Conservation (phyloP, 352 stramenopile species). For the Phytopythium vexans region DNA sequence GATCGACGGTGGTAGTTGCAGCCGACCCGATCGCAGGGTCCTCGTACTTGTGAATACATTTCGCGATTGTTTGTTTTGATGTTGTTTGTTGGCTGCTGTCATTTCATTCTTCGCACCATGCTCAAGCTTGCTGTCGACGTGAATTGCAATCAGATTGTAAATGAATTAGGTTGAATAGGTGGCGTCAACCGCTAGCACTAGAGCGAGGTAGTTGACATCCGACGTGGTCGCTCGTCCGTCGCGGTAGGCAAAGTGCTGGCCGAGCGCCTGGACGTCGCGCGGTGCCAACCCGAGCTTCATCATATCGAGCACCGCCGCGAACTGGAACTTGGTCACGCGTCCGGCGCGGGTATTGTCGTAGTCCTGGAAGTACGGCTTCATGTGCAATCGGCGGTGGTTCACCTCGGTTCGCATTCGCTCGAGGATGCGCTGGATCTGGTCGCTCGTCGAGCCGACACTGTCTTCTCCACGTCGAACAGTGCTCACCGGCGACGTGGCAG, state of each 20-base stretch:
- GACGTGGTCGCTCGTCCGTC: slow-evolving; percentile 47
- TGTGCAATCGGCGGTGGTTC: slow-evolving; percentile 63
- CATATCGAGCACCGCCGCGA: slow-evolving; percentile 79
- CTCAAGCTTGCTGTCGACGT: too few relatives aligned
- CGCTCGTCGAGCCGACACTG: slow-evolving; percentile 3
- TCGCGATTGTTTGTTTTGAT: too few relatives aligned
- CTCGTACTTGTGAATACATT: too few relatives aligned
- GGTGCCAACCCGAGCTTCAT: slow-evolving; percentile 64
- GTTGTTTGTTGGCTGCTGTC: too few relatives aligned
- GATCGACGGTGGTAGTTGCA: too few relatives aligned
- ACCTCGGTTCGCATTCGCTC: slow-evolving; percentile 50
- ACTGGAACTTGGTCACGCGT: slow-evolving; percentile 80
- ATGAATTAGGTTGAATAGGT: slow-evolving; percentile 31
- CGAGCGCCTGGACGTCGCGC: slow-evolving; percentile 49
- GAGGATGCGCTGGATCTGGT: slow-evolving; percentile 34
- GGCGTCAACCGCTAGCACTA: slow-evolving; percentile 73
- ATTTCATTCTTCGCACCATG: too few relatives aligned
- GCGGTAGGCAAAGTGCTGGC: slow-evolving; percentile 46
- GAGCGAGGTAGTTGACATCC: slow-evolving; percentile 78
- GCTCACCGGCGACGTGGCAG: not conserved
- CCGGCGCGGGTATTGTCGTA: slow-evolving; percentile 78
- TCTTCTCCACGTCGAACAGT: slow-evolving; percentile 36
- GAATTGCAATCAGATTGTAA: too few relatives aligned
- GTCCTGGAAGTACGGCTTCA: slow-evolving; percentile 88
- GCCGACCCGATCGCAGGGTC: too few relatives aligned